Base-by-base conservation (phyloP, 108 stramenopile species). In the Discostella pseudostelligera region DNA sequence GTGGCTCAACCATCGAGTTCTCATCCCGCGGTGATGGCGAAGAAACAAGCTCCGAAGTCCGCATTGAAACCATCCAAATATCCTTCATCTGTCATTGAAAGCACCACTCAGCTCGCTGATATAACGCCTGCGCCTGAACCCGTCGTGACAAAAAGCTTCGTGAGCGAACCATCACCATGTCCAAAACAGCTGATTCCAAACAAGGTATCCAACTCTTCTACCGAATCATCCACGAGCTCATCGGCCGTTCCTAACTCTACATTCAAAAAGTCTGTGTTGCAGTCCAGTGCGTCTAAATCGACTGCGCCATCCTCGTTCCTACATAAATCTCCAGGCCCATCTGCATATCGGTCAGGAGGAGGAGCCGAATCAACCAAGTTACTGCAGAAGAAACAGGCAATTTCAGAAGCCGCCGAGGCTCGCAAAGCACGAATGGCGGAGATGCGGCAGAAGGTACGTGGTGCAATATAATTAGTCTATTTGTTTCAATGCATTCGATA, bases 341-440 rank as follows among this genome's bases (percentile, higher is more conserved):
- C 39, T 9, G 42, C 42, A n/a, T 43, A 48, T 21, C 51, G 58
- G 57, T 40, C 59, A 51, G 32, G 21, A 12, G 63, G 57, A 50
- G 42, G 46, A 28, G 46, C 32, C 29, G 50, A 49, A 42, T 59
- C 74, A 7, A 66, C 58, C 8, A 68, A 62, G 42, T 28, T 68
- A 35, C 20, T 62, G 25, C 60, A 67, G 56, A 75, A 75, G 60
- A 75, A 75, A 45, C 71, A 79, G 56, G 68, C 49, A 24, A 26
- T 76, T n/a, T 54, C 82, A 37, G 77, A 46, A 44, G 70, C 72
- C 9, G 74, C 65, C 46, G 84, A 75, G 53, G 80, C 80, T 35
- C 62, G 87, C 53, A 78, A 70, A 59, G 83, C 80, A 3, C 59
- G 69, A 32, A 65, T 85, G 47, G 84, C 80, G 4, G 72, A 69